Conservation (phyloP, 306 rosid species). For the Begonia fuchsioides region DNA sequence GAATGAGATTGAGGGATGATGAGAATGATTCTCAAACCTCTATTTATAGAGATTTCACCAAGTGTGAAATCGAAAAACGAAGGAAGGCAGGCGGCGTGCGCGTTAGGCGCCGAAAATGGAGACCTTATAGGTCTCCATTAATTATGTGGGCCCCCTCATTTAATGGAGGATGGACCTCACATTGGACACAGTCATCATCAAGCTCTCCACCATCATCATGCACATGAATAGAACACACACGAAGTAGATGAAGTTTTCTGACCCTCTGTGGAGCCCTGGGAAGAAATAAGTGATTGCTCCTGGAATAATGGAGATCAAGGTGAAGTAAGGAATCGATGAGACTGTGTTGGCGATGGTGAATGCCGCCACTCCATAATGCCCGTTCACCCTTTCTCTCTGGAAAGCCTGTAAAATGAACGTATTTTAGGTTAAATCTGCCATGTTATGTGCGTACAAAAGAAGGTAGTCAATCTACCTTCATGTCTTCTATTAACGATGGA, state of each 20-base stretch:
- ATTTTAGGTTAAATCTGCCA: neutral
- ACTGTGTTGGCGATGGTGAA: constrained; percentile 46
- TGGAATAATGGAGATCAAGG: constrained; percentile 33
- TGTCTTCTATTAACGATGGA: constrained; percentile 60
- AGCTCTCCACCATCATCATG: neutral
- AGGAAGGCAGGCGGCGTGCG: too few relatives aligned
- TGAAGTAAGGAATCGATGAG: constrained; percentile 39
- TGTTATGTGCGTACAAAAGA: too few relatives aligned
- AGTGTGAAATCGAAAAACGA: too few relatives aligned
- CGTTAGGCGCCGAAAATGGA: too few relatives aligned
- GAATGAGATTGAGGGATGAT: too few relatives aligned
- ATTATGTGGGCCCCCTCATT: too few relatives aligned
- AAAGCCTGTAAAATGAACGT: constrained; percentile 27
- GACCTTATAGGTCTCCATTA: too few relatives aligned
- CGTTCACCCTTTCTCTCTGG: constrained; percentile 54
- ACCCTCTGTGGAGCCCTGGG: constrained; percentile 34
- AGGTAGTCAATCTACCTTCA: constrained; percentile 28
- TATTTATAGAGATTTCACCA: too few relatives aligned
- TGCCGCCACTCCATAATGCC: constrained; percentile 45
- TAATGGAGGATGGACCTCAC: too few relatives aligned
- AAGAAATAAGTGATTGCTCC: constrained; percentile 40
- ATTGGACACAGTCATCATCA: too few relatives aligned
- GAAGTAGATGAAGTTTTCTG: constrained; percentile 28
- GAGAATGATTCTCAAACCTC: too few relatives aligned
- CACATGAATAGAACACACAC: constrained; percentile 19